Base-by-base conservation (phyloP, 2,329 filamentous ascomycete genomes). In the Colletotrichum abscissum region DNA sequence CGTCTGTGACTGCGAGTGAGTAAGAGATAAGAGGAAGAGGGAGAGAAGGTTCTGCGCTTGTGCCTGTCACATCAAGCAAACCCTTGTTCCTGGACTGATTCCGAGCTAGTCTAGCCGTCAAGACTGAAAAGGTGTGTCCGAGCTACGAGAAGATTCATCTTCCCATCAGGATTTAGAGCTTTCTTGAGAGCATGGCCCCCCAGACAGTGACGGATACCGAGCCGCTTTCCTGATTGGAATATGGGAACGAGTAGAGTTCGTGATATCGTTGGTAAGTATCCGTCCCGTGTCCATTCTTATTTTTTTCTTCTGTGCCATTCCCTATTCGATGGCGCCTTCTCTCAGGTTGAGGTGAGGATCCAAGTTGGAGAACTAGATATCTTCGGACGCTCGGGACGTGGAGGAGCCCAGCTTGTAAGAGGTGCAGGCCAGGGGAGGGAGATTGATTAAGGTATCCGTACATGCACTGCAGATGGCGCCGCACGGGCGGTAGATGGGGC, bases 401-500 rank as follows among this genome's bases (percentile, higher is more conserved):
- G 58, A 38, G 24, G 5, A 38, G n/a, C 42, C 42, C 19, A 49
- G 19, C 19, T 26, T 65, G 62, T 42, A 33, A 52, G 24, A 46
- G 22, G 49, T 24, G 49, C n/a, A 14, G 35, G 46, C 35, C 22
- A 35, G 24, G 16, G 42, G 38, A 49, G 38, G 38, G n/a, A 42
- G 42, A 26, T 57, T 65, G 70, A 69, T 38, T 57, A 63, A 52
- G 38, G 26, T 63, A 49, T n/a, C 59, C 38, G 59, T 49, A 30
- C 38, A 30, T 22, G 42, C 16, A 14, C 64, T 38, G 52, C 65
- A 72, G 65, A 67, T 60, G 49, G 52, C 14, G 38, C 70, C 64
- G 73, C 69, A 72, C 57, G 35, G 72, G 67, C 67, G 56, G 59
- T 19, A 63, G 33, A 60, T 63, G 52, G 68, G 64, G 30, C 35